Evolutionary conservation across 805 yeast species (phyloP).

Genomic region (Candida methanosorbosa): DNA sequence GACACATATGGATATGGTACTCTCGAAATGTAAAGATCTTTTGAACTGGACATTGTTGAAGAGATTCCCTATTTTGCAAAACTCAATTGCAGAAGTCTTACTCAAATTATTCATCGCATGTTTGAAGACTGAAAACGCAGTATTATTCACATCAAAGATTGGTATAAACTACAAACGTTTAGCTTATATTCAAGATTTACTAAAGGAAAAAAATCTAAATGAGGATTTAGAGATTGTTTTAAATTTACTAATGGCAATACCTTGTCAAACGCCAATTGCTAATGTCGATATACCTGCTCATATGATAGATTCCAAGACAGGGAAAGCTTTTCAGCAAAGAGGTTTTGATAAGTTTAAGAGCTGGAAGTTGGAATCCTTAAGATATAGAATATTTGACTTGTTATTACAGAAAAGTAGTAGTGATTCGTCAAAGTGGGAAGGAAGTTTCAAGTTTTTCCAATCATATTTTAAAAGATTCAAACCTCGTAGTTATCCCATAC

Average conservation of each 20-base stretch:
- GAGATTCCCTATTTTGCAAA: constrained; percentile 17
- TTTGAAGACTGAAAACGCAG: constrained; percentile 7
- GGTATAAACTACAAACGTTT: constrained; percentile 8
- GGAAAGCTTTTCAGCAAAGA: too few species aligned
- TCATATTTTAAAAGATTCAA: too few species aligned
- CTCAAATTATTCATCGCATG: constrained; percentile 14
- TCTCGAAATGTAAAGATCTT: constrained; percentile 15
- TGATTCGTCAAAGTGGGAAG: too few species aligned
- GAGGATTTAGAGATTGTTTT: constrained; percentile 14
- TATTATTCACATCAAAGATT: constrained; percentile 14
- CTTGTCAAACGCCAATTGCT: too few species aligned
- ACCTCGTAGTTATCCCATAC: too few species aligned
- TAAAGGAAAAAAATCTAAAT: constrained; percentile 3
- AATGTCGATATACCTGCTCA: too few species aligned
- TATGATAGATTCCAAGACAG: too few species aligned
- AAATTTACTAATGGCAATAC: constrained; percentile 9
- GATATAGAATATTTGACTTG: too few species aligned
- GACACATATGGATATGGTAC: constrained; percentile 9
- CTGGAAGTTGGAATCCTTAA: too few species aligned
- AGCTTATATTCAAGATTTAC: constrained; percentile 4
- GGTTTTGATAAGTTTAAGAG: too few species aligned
- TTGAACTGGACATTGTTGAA: constrained; percentile 20
- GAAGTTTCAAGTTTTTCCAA: too few species aligned
- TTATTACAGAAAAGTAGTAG: too few species aligned
- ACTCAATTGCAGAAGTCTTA: constrained; percentile 16